Evolutionary conservation across 2,329 filamentous ascomycete species (phyloP), one percentile per base, ranked within the genome.

Genomic region (Macrophomina pseudophaseolina): DNA sequence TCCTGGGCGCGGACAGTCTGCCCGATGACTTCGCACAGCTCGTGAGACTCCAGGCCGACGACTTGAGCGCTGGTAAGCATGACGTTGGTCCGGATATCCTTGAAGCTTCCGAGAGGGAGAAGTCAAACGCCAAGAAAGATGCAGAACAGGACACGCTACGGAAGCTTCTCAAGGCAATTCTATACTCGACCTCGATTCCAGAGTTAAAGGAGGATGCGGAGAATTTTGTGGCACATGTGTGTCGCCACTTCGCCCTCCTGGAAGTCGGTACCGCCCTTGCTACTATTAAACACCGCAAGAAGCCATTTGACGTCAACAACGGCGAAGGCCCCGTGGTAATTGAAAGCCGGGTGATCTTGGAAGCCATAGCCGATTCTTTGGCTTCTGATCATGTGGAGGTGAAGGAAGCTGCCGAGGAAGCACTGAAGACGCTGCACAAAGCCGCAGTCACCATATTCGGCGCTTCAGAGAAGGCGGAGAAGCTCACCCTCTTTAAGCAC

Each of bases 271-370:
- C 90, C 67, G 90, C 93, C n/a, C 83, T 98, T 40, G 88, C 93
- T 23, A 89, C 93, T 66, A 81, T 91, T 69, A 94, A 94, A 79
- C 91, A 94, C 71, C 87, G 84, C 66, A 87, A 84, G 67, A 92
- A 90, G 69, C 87, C 90, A 0, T 99, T 99, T 74, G 89, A 97
- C 74, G 92, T 95, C 3, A 87, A 88, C 58, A 88, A 90, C 46
- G 94, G 95, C 18, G 95, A 99, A 74, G 95, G 95, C 0, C 91
- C 91, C 1, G 85, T 98, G 4, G 91, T 89, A 70, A 88, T 99
- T 62, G 95, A 98, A 72, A 93, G 90, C n/a, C 86, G 91, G 48
- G 86, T 96, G 32, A 84, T 99, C 32, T 92, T 91, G 0, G 93
- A 98, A 74, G 94, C 94, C 7, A 89, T 99, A 63, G 90, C 95